Evolutionary conservation across 2,329 filamentous ascomycete genomes (phyloP).

Genomic region (Rhinocladiella similis): DNA sequence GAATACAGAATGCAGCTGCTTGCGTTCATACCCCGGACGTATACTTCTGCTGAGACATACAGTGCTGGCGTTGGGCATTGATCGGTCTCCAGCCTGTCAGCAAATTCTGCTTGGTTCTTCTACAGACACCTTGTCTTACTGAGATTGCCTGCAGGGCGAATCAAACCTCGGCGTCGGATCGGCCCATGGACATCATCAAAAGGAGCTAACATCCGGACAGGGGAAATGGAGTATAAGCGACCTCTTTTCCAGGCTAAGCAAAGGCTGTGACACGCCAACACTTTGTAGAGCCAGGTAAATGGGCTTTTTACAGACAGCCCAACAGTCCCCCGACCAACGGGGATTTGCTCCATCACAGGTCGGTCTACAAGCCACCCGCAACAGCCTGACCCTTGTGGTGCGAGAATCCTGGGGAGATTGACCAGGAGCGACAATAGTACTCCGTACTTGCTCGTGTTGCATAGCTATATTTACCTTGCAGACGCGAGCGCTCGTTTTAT

Average conservation of each 20-base stretch:
- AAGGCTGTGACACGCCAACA: not conserved
- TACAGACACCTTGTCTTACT: not conserved
- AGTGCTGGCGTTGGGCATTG: not conserved
- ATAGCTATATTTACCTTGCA: too few species aligned
- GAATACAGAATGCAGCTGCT: too few species aligned
- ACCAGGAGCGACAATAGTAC: not conserved
- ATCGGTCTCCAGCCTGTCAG: not conserved
- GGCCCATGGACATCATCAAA: not conserved
- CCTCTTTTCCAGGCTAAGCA: not conserved
- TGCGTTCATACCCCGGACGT: not conserved
- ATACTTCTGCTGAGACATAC: not conserved
- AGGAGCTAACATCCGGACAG: not conserved
- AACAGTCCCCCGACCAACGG: too few species aligned
- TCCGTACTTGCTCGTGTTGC: too few species aligned
- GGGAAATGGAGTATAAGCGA: not conserved
- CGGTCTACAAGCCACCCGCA: slow-evolving; percentile 7
- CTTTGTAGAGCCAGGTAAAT: not conserved
- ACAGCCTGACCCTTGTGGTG: not conserved
- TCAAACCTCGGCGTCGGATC: not conserved
- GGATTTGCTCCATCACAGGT: too few species aligned
- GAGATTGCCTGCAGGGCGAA: not conserved
- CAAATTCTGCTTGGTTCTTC: not conserved
- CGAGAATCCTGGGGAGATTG: slow-evolving; percentile 18
- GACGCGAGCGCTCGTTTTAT: too few species aligned
- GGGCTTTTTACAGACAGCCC: not conserved